Evolutionary conservation across 2,329 filamentous ascomycete genomes (phyloP).

Genomic region (Myriosclerotinia curreyana): DNA sequence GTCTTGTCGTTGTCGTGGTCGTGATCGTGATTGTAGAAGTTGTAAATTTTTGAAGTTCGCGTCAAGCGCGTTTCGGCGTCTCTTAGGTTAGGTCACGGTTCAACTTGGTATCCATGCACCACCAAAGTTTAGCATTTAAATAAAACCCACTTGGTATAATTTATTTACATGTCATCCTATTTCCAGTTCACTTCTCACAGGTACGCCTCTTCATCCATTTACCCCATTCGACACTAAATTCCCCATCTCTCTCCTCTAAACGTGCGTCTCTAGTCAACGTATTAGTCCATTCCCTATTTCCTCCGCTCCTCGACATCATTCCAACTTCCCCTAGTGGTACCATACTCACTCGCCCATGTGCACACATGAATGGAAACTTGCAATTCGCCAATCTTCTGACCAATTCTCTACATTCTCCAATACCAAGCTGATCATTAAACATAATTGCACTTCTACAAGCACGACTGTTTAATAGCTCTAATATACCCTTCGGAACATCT

Average conservation of each 20-base stretch:
- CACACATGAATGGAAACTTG: constrained; percentile 77
- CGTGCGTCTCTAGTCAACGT: neutral
- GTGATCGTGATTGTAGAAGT: neutral
- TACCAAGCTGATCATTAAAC: constrained; percentile 71
- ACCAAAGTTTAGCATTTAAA: too few species aligned
- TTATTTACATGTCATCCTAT: too few species aligned
- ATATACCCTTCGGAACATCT: constrained; percentile 68
- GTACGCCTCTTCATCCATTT: constrained; percentile 8
- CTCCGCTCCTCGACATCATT: neutral
- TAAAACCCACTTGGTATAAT: too few species aligned
- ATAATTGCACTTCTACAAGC: constrained; percentile 79
- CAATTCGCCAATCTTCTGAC: constrained; percentile 58
- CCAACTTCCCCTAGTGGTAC: constrained; percentile 56
- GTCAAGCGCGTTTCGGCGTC: too few species aligned
- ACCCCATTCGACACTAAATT: neutral
- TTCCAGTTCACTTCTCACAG: too few species aligned
- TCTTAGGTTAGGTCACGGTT: too few species aligned
- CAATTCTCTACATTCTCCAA: constrained; percentile 56
- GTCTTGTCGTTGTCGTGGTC: too few species aligned
- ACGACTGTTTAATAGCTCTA: constrained; percentile 73
- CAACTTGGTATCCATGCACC: too few species aligned
- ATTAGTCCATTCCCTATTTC: too few species aligned
- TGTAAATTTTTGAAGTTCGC: too few species aligned
- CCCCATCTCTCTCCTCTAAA: neutral
- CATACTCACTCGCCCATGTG: constrained; percentile 71